A percentile compares a stretch with the other conserved stretches of the same genome.
These are phyloP conservation scores for Sclerotinia glacialis DNA, from an alignment of 2,329 filamentous ascomycete genomes.

Conservation along the genomic window DNA sequence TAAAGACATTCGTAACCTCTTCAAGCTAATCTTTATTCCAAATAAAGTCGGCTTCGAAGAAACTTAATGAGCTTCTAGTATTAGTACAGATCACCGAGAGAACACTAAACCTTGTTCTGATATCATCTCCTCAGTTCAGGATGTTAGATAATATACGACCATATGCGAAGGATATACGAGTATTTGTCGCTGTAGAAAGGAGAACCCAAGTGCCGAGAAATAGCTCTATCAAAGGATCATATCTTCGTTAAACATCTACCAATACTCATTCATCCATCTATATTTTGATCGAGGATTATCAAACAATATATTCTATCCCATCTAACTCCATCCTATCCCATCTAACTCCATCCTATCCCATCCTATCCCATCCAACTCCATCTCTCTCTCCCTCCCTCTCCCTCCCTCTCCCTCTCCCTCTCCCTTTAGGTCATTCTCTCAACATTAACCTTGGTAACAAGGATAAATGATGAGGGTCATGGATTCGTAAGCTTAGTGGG, in stretches of 20 bases:
- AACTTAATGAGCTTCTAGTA: background rate
- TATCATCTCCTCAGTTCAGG: background rate
- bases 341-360: no score
- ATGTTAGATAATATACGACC: background rate
- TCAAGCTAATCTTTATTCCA: background rate
- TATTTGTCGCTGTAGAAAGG: background rate
- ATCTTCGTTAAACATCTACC: background rate
- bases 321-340: no score
- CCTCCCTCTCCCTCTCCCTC: no score
- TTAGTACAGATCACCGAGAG: background rate
- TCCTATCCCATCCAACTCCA: no score
- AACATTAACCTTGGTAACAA: background rate
- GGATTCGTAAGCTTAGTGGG: slow-evolving; percentile 19
- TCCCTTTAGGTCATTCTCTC: background rate
- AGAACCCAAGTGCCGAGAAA: background rate
- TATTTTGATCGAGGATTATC: background rate
- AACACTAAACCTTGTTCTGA: slow-evolving; percentile 12
- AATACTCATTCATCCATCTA: background rate
- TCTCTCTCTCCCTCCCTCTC: no score
- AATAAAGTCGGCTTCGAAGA: background rate
- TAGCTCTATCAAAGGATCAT: background rate
- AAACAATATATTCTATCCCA: background rate
- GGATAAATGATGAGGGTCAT: slow-evolving; percentile 8
- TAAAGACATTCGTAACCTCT: slow-evolving; percentile 11
- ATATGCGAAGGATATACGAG: background rate